phyloP scores from a whole-genome alignment of 139 green algal genomes.

The Auxenochlorella pyrenoidosa region DNA sequence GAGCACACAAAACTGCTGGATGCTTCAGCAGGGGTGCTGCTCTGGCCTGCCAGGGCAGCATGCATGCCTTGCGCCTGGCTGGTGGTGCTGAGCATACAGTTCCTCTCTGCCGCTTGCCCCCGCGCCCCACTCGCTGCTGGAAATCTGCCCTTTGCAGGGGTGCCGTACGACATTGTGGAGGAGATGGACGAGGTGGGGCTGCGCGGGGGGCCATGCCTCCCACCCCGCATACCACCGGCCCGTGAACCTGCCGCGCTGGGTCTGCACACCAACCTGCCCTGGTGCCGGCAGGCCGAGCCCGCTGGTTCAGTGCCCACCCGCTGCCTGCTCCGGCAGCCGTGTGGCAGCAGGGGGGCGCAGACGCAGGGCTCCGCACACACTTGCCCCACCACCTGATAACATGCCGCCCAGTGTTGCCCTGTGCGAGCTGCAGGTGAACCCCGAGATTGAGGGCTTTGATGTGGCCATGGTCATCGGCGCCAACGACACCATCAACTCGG shows the following conservation, averaged over 20 bases:
- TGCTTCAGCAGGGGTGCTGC: too few species aligned
- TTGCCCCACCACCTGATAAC: too few species aligned
- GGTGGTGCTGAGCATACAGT: not conserved
- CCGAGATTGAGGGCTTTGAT: constrained; percentile 78
- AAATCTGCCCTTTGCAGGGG: not conserved
- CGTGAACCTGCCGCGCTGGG: too few species aligned
- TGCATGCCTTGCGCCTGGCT: not conserved
- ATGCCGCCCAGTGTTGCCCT: not conserved
- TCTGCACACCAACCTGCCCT: too few species aligned
- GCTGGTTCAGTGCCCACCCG: not conserved
- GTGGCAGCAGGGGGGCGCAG: not conserved
- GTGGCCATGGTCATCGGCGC: constrained; percentile 86
- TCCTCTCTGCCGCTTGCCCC: not conserved
- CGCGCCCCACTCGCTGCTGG: not conserved
- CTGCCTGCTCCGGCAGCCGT: not conserved
- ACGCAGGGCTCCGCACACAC: too few species aligned
- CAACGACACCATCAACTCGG: constrained; percentile 92
- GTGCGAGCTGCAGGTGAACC: constrained; percentile 68
- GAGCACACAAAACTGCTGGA: too few species aligned
- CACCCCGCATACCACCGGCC: not conserved
- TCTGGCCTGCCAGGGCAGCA: not conserved
- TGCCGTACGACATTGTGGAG: constrained; percentile 57
- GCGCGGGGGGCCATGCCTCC: too few species aligned
- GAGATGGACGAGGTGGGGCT: constrained; percentile 41
- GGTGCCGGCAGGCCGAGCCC: not conserved